phyloP scores from a whole-genome alignment of 768 basidiomycete species.

The Hydnum rufescens region DNA sequence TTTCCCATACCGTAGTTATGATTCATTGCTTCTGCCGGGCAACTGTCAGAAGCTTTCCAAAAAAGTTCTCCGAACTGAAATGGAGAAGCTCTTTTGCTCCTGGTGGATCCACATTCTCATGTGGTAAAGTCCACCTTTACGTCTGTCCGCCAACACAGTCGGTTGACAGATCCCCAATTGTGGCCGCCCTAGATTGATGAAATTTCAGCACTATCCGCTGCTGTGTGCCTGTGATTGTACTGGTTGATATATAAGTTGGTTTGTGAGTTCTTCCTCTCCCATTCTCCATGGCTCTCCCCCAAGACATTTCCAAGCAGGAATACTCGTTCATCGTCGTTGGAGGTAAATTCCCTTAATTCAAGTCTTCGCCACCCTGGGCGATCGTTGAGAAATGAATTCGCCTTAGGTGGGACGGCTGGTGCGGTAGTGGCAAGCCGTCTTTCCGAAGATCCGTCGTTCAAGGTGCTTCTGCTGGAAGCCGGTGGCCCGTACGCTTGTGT shows the following conservation, averaged over 20 bases:
- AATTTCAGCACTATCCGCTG: too few species aligned
- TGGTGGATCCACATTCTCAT: too few species aligned
- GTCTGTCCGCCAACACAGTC: too few species aligned
- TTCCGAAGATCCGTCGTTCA: constrained; percentile 17
- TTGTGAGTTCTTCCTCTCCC: too few species aligned
- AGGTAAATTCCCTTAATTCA: neutral
- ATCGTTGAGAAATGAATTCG: neutral
- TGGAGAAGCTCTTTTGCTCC: too few species aligned
- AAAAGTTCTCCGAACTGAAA: too few species aligned
- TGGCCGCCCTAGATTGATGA: too few species aligned
- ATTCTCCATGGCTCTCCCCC: neutral
- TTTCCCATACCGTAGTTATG: too few species aligned
- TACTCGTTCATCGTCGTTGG: neutral
- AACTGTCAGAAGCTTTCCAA: too few species aligned
- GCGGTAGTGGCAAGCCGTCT: constrained; percentile 20
- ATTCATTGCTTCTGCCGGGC: too few species aligned
- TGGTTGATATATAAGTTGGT: neutral
- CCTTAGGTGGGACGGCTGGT: constrained; percentile 19
- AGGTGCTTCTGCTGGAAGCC: constrained; percentile 18
- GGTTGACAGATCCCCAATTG: too few species aligned
- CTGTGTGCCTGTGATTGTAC: neutral
- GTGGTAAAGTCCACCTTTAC: too few species aligned
- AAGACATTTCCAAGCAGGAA: neutral
- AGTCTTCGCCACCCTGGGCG: neutral
- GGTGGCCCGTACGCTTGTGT: constrained; percentile 8